phyloP scores from a whole-genome alignment of 305 asterid genomes.

The Fraxinus sp. region DNA sequence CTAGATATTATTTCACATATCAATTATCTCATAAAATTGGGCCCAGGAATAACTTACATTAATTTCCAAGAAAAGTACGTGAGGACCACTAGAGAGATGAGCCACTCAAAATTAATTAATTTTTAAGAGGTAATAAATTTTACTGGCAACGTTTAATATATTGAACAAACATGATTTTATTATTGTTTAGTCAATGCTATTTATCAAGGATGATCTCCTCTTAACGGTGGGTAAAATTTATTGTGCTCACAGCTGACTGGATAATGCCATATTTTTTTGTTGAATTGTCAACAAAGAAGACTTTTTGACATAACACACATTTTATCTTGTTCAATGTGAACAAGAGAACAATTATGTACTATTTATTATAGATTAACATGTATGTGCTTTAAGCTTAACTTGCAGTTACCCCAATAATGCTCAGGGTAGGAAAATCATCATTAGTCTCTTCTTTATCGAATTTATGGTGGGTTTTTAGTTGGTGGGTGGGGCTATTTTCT shows the following conservation, averaged over 20 bases:
- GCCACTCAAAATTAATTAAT: background rate
- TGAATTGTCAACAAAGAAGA: background rate
- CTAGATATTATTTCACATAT: background rate
- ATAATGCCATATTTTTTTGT: background rate
- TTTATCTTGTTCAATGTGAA: background rate
- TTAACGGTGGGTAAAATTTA: too few relatives aligned
- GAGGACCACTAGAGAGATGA: background rate
- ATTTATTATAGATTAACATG: background rate
- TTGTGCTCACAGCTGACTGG: background rate
- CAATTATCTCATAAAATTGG: background rate
- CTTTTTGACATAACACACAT: too few relatives aligned
- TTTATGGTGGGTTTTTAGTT: background rate
- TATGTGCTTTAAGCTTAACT: background rate
- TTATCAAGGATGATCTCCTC: background rate
- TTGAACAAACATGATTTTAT: background rate
- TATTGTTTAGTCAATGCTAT: background rate
- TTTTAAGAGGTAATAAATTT: background rate
- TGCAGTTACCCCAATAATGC: background rate
- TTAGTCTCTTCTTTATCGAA: background rate
- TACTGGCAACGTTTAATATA: background rate
- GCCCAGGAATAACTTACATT: background rate
- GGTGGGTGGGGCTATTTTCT: slow-evolving; percentile 6
- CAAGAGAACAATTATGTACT: background rate
- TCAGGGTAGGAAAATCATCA: background rate
- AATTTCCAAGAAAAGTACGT: background rate